Evolutionary conservation across 2,329 filamentous ascomycete genomes (phyloP).

Genomic region (Claviceps sp.): DNA sequence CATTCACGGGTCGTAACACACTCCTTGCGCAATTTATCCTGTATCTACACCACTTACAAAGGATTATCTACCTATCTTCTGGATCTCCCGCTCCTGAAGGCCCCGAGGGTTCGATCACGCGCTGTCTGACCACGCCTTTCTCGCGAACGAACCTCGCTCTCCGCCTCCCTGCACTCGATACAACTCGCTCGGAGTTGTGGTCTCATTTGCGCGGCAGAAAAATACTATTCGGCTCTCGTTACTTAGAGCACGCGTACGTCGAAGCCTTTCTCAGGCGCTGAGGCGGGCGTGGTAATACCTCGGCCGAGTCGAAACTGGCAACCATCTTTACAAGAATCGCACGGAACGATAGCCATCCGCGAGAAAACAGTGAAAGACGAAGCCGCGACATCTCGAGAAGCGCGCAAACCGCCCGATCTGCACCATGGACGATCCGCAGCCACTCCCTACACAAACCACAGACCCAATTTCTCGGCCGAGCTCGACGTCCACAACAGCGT

Average conservation of each 20-base stretch:
- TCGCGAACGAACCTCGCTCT: background rate
- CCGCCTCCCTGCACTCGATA: background rate
- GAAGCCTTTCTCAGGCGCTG: background rate
- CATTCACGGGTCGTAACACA: background rate
- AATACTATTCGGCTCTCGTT: too few species aligned
- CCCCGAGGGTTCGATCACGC: background rate
- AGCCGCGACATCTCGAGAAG: background rate
- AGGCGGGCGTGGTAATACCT: background rate
- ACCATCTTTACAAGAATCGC: background rate
- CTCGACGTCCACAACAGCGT: constrained; percentile 33
- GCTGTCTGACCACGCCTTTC: background rate
- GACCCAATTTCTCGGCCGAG: constrained; percentile 37
- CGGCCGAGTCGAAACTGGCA: background rate
- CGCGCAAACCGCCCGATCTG: background rate
- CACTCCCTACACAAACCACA: constrained; percentile 24
- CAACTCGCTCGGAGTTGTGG: background rate
- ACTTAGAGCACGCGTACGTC: too few species aligned
- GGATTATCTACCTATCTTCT: too few species aligned
- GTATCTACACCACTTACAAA: too few species aligned
- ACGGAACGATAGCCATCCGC: background rate
- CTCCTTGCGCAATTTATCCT: background rate
- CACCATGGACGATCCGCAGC: constrained; percentile 34
- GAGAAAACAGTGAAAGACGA: background rate
- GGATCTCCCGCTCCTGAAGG: too few species aligned
- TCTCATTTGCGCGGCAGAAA: background rate